phyloP scores from a whole-genome alignment of 225 moss, liverwort and hornwort species.

The Rhytidiadelphus loreus region DNA sequence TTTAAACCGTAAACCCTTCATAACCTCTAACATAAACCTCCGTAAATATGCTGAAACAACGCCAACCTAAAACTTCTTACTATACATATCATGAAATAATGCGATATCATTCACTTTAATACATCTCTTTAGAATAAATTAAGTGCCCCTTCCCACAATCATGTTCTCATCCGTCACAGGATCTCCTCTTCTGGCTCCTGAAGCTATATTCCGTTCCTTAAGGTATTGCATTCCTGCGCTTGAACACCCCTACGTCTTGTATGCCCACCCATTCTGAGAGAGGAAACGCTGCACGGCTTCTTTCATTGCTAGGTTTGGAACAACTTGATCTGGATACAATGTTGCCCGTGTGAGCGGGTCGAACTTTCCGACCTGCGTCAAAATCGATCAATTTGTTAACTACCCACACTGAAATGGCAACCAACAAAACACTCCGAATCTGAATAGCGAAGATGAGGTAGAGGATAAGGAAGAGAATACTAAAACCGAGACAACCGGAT shows the following conservation, averaged over 20 bases:
- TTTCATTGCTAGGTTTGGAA: conserved; percentile 68
- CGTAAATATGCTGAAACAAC: neutral
- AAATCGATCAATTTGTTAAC: neutral
- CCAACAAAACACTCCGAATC: neutral
- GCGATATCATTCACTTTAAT: neutral
- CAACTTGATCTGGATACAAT: conserved; percentile 49
- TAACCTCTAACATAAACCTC: neutral
- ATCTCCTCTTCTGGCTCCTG: neutral
- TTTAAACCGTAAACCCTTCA: neutral
- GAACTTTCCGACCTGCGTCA: conserved; percentile 55
- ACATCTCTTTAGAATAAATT: neutral
- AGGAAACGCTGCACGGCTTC: conserved; percentile 63
- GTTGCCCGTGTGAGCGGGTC: conserved; percentile 63
- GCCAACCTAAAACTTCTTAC: conserved; percentile 4
- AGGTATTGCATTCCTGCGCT: neutral
- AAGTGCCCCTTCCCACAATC: neutral
- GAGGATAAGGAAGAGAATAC: neutral
- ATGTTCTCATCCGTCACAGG: neutral
- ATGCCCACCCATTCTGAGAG: conserved; percentile 70
- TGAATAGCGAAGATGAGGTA: neutral
- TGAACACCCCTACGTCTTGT: conserved; percentile 19
- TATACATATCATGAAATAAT: conserved; percentile 5
- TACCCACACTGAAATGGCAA: neutral
- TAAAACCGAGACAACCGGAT: neutral
- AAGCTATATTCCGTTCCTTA: neutral